Base-by-base conservation (phyloP, 495 filamentous ascomycete genomes). In the Hypoxylon perforatum region DNA sequence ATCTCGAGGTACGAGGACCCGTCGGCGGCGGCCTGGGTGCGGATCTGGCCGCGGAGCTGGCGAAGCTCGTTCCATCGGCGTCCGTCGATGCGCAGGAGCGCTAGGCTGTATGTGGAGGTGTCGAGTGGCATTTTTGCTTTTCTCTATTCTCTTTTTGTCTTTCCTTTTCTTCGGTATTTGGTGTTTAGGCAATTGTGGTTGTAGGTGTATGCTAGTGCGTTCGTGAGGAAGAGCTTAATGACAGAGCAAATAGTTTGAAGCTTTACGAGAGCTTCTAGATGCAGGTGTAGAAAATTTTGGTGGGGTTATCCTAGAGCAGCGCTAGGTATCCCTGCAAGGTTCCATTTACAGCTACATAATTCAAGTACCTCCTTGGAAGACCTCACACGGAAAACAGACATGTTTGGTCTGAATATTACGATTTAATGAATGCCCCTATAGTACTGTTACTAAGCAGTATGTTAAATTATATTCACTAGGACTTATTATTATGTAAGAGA, bases 1-100 rank as follows among this genome's bases (percentile, higher is more conserved):
- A 96, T 95, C 70, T 95, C 91, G 19, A 98, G 84, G 77, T 96
- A 97, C 51, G 87, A 88, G 21, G 90, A 93, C 10, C 95, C 95
- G 53, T 97, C 95, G 28, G 94, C 92, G 57, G 93, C 87, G 22
- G 93, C 87, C 78, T 97, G 94, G 18, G 92, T 97, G 41, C 88
- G 91, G 75, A 98, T 92, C 78, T 96, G 91, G 36, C 91, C 94
- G 78, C 90, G 87, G 44, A 98, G 82, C 28, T 92, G 89, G 23
- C 95, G 92, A 41, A 98, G 88, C 77, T 99, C 95, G 80, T 99
- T 99, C 96, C 96, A 99, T 46, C 95, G 88, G 9, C 95, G 92
- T 60, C 95, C 94, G 77, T 97, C 94, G 68, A 96, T 91, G 73
- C 93, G 93, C 62, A 97, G 88, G 67, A 90, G 87, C 51, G 92